phyloP scores from a whole-genome alignment of 495 filamentous ascomycete genomes.

The Penicillium roqueforti region DNA sequence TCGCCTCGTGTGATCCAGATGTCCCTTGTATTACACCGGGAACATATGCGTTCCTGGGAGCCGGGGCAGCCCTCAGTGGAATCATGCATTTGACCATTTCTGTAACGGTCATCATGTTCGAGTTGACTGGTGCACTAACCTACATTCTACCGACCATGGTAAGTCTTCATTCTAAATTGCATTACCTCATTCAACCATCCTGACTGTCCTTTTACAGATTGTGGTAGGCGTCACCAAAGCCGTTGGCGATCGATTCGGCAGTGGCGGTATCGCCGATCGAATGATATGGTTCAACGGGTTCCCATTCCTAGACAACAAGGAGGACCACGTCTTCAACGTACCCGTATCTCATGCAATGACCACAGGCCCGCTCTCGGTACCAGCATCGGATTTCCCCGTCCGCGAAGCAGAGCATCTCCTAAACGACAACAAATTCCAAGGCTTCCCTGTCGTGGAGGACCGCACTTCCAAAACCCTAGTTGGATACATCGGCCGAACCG shows the following conservation, averaged over 20 bases:
- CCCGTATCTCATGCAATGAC: conserved; percentile 94
- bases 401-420: conserved; percentile 71
- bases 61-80: conserved; percentile 89
- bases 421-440: conserved; percentile 80
- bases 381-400: conserved; percentile 69
- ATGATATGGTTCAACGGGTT: conserved; percentile 99
- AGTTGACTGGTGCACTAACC: conserved; percentile 88
- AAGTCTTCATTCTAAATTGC: conserved; percentile 16
- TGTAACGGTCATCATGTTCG: conserved; percentile 98
- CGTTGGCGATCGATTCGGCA: conserved; percentile 84
- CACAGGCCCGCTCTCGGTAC: conserved; percentile 65
- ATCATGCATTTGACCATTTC: conserved; percentile 98
- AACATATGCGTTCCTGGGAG: conserved; percentile 92
- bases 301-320: conserved; percentile 96
- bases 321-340: conserved; percentile 95
- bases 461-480: conserved; percentile 64
- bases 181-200: neutral
- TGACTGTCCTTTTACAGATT: conserved; percentile 50
- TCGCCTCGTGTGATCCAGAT: conserved; percentile 81
- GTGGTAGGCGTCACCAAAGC: conserved; percentile 97
- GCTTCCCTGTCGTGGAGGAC: conserved; percentile 89
- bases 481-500: conserved; percentile 93
- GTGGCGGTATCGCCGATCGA: conserved; percentile 93
- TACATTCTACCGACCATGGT: conserved; percentile 97
- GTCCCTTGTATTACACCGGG: conserved; percentile 96